Base-by-base conservation (phyloP, 768 basidiomycete species). In the Kwoniella pini region DNA sequence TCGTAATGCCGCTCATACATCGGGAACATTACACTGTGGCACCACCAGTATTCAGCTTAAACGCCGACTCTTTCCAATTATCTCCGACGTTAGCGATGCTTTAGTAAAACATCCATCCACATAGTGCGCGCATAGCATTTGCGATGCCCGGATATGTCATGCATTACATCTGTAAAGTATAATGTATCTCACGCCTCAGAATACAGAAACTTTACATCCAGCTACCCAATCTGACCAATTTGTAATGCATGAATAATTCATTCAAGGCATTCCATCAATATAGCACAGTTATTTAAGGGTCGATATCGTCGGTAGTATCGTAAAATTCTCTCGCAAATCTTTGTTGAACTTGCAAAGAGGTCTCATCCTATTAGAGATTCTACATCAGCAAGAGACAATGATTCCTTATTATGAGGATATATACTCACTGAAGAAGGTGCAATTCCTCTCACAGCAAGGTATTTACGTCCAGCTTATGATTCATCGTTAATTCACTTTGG, bases 271-370 rank as follows among this genome's bases (percentile, higher is more conserved):
- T 45, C 46, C 46, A 26, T 27, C 46, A n/a, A n/a, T n/a, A n/a
- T n/a, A n/a, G n/a, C n/a, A n/a, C 33, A 15, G 15, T 27, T 26
- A 38, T 24, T 40, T 57, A 56, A 28, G 67, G 64, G 17, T 64
- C 60, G 9, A 62, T 58, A 30, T 71, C 72, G 26, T 74, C 72
- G 3, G 66, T 67, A 15, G 52, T 63, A 31, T 84, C 84, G 70
- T 92, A 95, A 75, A 94, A 91, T 72, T 94, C 92, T 68, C 82
- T 83, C 46, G 91, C 87, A 44, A 96, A 84, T 53, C 89, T 82
- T 68, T 86, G 84, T 76, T 96, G 93, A 0, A 86, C 86, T 31
- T 90, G 84, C 40, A 79, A 70, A 0, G 85, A 84, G 15, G 82
- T 86, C 79, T 95, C 93, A 7, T 71, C 78, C 80, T 77, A 36